Base-by-base conservation (phyloP, 192 early-diverging fungal species). In the Linnemannia exigua region DNA sequence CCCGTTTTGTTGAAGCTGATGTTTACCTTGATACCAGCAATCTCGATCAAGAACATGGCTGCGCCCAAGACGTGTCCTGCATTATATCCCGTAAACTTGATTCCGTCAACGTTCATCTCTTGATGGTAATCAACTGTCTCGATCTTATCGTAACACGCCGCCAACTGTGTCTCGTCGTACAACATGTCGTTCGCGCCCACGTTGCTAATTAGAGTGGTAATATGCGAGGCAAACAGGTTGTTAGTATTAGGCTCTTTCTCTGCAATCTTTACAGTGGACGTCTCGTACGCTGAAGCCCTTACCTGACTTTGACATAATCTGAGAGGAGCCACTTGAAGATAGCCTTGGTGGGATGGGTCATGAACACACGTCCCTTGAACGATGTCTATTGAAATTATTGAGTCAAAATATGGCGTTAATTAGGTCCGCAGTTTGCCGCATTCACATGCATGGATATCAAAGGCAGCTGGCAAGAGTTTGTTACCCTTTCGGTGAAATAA, bases 291-390 rank as follows among this genome's bases (percentile, higher is more conserved):
- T 3, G 5, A 44, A 44, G 8, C 14, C 9, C 46, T 72, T 89
- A 93, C 91, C 92, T 97, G 61, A 99, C 95, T 87, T 96, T 95
- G 61, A 99, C 94, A 85, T 96, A 99, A 90, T 99, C 98, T 8
- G 95, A 92, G 38, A 99, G 88, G 46, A 99, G 89, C 98, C 98
- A 99, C 76, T 96, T 95, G 89, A 96, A 99, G 76, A 99, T 98
- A 48, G 98, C 98, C 89, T 97, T 97, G 58, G 98, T 99, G 20
- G 98, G 97, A 87, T 99, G 98, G 9, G 98, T 99, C 98, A 99
- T 99, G 87, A 98, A 99, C 6, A 98, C 95, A 48, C 97, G 94
- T 36, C 98, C 98, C 76, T 95, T 95, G 89, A 99, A 99, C 19
- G 94, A 93, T 31, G 98, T 99, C 94, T 96, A 80, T 69, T 14